Evolutionary conservation across 2,329 filamentous ascomycete species (phyloP), one percentile per base, ranked within the genome.

Genomic region (Exophiala aquamarina): DNA sequence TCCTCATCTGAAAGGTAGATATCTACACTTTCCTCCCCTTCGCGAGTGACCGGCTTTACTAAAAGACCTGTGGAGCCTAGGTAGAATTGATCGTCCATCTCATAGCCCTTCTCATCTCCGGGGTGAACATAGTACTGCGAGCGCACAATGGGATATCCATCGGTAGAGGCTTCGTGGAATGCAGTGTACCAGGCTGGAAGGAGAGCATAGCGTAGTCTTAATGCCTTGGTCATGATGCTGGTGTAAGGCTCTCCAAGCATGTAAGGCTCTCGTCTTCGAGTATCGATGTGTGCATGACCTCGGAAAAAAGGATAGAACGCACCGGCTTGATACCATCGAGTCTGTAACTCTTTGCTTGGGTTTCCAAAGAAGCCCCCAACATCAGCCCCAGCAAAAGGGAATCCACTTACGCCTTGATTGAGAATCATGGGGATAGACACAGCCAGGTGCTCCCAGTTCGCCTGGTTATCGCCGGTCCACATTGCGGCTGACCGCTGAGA

Each of bases 401-500:
- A 97, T 6, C 93, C 93, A 1, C 89, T 83, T 58, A 98, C 90
- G 46, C 92, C 91, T 63, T 95, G 88, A 67, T 87, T 93, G 32
- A 98, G 74, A 18, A 95, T 76, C 93, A 98, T 98, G 18, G 93
- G 92, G 29, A 96, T 81, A 2, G 90, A 87, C 1, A 84, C 87
- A n/a, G 83, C 87, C 13, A 98, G 79, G 63, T 97, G 91, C 14
- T 84, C 83, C 93, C 93, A 98, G 18, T 81, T 84, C 9, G 93
- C 93, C 66, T 93, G 87, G 71, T 98, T 98, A 65, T 98, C 93
- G 51, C 93, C 93, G 15, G 93, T 98, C 93, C 93, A 98, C 91
- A 96, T 96, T 49, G 93, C 92, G 54, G 89, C 89, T 33, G 89
- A 73, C 47, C 92, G 84, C 70, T 98, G 93, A 45, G 87, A 90